Evolutionary conservation across 2,329 filamentous ascomycete species (phyloP).

Genomic region (Orbilia quercus): DNA sequence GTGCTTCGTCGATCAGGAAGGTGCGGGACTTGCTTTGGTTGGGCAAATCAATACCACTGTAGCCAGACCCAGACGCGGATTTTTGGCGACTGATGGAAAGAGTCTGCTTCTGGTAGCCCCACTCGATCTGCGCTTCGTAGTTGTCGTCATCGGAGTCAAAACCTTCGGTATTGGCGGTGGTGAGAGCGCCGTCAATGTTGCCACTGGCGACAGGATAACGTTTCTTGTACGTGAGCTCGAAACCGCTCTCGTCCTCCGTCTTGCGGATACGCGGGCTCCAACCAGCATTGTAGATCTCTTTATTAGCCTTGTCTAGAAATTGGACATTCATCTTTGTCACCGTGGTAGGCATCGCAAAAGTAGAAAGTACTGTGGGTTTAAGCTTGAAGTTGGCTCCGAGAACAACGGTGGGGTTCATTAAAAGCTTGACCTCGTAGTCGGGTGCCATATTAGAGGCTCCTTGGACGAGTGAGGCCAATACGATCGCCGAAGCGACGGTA

Average conservation of each 20-base stretch:
- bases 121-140: constrained; percentile 63
- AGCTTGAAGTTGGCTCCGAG: constrained; percentile 61
- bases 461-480: constrained; percentile 7
- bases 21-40: constrained; percentile 56
- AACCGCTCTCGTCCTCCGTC: constrained; percentile 61
- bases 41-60: constrained; percentile 60
- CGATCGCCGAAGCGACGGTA: constrained; percentile 26
- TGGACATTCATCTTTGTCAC: constrained; percentile 63
- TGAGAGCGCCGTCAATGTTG: constrained; percentile 61
- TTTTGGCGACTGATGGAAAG: constrained; percentile 62
- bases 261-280: constrained; percentile 64
- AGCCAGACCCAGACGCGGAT: constrained; percentile 58
- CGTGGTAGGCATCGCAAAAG: constrained; percentile 61
- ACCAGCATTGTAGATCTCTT: constrained; percentile 62
- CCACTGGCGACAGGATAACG: constrained; percentile 61
- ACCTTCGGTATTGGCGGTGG: constrained; percentile 61
- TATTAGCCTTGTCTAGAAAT: constrained; percentile 62
- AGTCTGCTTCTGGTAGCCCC: constrained; percentile 63
- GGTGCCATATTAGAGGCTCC: constrained; percentile 59
- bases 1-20: constrained; percentile 60
- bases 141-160: constrained; percentile 61
- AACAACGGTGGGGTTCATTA: constrained; percentile 62
- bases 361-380: constrained; percentile 60
- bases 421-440: constrained; percentile 62
- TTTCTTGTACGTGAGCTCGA: constrained; percentile 64